Base-by-base conservation (phyloP, 139 green algal species). In the Dunaliella sp. region DNA sequence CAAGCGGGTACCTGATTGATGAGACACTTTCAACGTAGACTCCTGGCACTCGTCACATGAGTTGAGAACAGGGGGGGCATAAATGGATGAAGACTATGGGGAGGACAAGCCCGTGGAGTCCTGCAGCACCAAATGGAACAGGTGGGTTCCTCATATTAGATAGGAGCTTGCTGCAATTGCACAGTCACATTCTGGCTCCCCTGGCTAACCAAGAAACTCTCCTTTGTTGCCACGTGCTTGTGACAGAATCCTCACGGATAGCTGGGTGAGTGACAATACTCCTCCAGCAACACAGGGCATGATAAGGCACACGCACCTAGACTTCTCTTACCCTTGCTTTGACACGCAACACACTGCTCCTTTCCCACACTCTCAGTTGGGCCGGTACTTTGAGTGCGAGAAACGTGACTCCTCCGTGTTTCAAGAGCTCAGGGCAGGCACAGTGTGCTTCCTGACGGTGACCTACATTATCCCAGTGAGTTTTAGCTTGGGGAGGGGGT, bases 351-450 rank as follows among this genome's bases (percentile, higher is more conserved):
- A 34, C 76, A 33, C 76, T 38, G 31, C n/a, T 81, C 12, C 28
- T 7, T 36, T 28, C 37, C n/a, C 76, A 78, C 31, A 34, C n/a
- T 1, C 34, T 30, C 76, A 83, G 78, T 22, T 84, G 26, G 80
- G 80, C 28, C 38, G 38, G 7, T 84, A 84, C 38, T 84, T 84
- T 24, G 80, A 84, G 38, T 36, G n/a, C 2, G 80, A 84, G 80
- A 36, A 84, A 38, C 38, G 80, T 0, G 32, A 84, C 81, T 58
- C 58, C 48, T 79, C 57, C 1, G 35, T 85, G 30, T 77, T 38
- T 32, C 81, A 85, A 58, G 81, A 85, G 58, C 57, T 85, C 1
- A 48, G 81, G 7, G 81, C 81, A 21, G 81, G 81, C 80, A 38
- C 73, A 26, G 48, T 76, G 78, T 83, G 78, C 78, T 83, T 83